Evolutionary conservation across 345 rosid species (phyloP), one percentile per base, ranked within the genome.

Genomic region (Alliaria petiolata): DNA sequence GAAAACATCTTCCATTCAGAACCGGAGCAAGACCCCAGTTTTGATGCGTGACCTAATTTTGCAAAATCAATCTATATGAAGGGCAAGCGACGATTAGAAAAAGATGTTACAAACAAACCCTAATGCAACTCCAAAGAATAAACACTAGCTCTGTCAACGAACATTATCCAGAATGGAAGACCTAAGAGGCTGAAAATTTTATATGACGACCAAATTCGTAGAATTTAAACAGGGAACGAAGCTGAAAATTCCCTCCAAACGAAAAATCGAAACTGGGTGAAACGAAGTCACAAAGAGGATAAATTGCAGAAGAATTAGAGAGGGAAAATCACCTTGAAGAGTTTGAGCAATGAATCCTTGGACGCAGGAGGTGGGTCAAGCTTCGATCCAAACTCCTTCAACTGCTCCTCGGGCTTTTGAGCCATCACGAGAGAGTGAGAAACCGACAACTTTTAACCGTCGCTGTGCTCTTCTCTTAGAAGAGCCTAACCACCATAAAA

Each of bases 371-470:
- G 90, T 22, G 85, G 65, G 51, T 84, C 85, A 72, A 95, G 95
- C 87, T 84, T 89, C 70, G 96, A 89, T 89, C 99, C 99, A 67
- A 91, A 65, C 79, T 88, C 96, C 82, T 69, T 81, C 40, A 95
- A 81, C 83, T 81, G 89, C 62, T 73, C 83, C 72, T 84, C 84
- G n/a, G 83, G 81, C 85, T 85, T 87, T 46, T 76, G 82, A 6
- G 84, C 86, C 99, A 90, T 93, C 67, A 13, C 74, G 47, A 56
- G 7, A 56, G 7, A n/a, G n/a, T n/a, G n/a, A 12, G 75, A 73
- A 47, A 45, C 40, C 54, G 2, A 50, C 13, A 57, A 36, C 65
- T 69, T 26, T 62, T 14, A 62, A 66, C 44, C 59, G 47, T 6
- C 34, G 62, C 1, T 47, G 45, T 61, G 60, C 51, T 67, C 70